These are phyloP conservation scores for Diaporthe sp. DNA, from an alignment of 2,329 filamentous ascomycete species.

Conservation along the genomic window DNA sequence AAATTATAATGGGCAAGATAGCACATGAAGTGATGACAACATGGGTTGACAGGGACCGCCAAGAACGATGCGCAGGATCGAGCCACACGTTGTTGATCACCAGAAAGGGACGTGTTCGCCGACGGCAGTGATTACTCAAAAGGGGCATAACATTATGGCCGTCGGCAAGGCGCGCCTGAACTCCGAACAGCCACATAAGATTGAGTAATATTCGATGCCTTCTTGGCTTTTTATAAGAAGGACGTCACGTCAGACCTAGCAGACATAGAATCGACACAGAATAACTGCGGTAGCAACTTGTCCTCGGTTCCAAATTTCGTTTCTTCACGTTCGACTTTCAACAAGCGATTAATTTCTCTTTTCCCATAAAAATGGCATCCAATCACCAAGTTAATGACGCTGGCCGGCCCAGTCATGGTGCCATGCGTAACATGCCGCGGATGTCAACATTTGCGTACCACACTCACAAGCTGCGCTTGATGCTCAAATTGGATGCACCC, in stretches of 20 bases:
- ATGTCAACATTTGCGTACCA: slow-evolving; percentile 11
- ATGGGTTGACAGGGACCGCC: neutral
- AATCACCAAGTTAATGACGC: neutral
- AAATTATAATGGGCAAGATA: neutral
- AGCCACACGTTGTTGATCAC: neutral
- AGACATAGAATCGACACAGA: neutral
- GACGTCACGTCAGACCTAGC: neutral
- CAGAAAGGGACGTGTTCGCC: neutral
- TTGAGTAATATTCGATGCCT: slow-evolving; percentile 3
- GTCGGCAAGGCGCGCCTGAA: neutral
- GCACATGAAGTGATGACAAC: neutral
- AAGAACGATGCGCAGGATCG: slow-evolving; percentile 1
- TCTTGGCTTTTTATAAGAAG: neutral
- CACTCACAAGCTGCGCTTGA: slow-evolving; percentile 16
- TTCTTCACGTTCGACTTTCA: neutral
- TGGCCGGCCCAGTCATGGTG: neutral
- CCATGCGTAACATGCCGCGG: neutral
- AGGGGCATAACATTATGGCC: neutral
- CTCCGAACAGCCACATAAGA: neutral
- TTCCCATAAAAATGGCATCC: neutral
- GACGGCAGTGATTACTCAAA: neutral
- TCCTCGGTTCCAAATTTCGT: neutral
- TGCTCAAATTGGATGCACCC: neutral
- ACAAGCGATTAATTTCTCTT: neutral
- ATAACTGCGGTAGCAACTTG: neutral